A percentile compares a stretch with the other conserved stretches of the same genome.
Evolutionary conservation across 2,329 filamentous ascomycete species (phyloP).

Genomic region (Pyrenophora teres): DNA sequence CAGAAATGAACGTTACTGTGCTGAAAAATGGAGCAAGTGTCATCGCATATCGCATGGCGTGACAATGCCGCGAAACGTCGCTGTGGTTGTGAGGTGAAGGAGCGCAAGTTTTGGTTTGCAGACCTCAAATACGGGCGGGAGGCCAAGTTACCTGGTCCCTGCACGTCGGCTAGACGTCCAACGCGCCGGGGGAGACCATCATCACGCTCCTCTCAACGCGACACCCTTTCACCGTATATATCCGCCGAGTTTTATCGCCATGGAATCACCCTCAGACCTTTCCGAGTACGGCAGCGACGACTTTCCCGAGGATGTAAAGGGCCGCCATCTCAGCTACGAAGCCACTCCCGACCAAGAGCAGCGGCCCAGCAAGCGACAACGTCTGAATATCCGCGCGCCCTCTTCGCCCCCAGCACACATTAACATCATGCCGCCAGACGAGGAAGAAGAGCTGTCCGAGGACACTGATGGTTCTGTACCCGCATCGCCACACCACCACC

Average conservation of each 20-base stretch:
- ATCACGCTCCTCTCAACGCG: constrained; percentile 11
- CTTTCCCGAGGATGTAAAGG: constrained; percentile 61
- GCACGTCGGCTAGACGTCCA: constrained; percentile 12
- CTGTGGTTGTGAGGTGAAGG: not conserved
- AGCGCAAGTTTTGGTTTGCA: not conserved
- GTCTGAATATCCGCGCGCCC: constrained; percentile 43
- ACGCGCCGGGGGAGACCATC: constrained; percentile 9
- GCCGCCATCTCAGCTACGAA: constrained; percentile 55
- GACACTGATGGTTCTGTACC: constrained; percentile 83
- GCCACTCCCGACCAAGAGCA: constrained; percentile 51
- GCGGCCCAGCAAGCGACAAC: constrained; percentile 48
- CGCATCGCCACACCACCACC: constrained; percentile 54
- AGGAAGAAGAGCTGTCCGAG: constrained; percentile 74
- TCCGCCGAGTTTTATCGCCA: constrained; percentile 32
- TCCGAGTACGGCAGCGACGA: constrained; percentile 68
- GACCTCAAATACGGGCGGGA: constrained; percentile 14
- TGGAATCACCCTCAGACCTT: constrained; percentile 65
- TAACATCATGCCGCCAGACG: constrained; percentile 24
- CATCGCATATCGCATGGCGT: no score
- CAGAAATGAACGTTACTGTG: not conserved
- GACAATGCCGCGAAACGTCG: not conserved
- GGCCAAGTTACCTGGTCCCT: constrained; percentile 16
- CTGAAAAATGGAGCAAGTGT: not conserved
- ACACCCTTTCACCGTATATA: not conserved
- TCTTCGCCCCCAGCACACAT: constrained; percentile 38